phyloP scores from a whole-genome alignment of 768 basidiomycete species.

The Sistotremastrum niveocremeum region DNA sequence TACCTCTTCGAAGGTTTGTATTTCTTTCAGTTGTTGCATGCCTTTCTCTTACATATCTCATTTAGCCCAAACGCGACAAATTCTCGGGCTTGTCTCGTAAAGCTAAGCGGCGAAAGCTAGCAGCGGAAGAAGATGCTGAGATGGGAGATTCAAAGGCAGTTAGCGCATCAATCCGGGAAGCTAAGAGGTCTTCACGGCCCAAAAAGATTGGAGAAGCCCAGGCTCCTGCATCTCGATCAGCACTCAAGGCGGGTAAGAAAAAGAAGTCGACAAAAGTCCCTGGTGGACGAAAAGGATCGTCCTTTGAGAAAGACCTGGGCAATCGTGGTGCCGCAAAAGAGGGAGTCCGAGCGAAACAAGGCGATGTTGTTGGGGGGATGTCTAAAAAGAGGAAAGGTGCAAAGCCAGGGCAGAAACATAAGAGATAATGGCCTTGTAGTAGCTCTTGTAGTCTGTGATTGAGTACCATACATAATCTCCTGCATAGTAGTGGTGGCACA shows the following conservation, averaged over 20 bases:
- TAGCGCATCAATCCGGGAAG: constrained; percentile 69
- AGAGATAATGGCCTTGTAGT: background rate
- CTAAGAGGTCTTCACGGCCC: constrained; percentile 67
- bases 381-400: constrained; percentile 26
- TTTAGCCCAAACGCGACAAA: constrained; percentile 63
- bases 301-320: constrained; percentile 51
- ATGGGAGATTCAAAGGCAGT: constrained; percentile 38
- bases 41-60: background rate
- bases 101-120: constrained; percentile 79
- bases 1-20: constrained; percentile 5
- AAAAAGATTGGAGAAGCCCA: constrained; percentile 57
- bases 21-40: background rate
- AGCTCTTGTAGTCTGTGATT: too few relatives aligned
- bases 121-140: constrained; percentile 66
- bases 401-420: constrained; percentile 1
- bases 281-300: constrained; percentile 19
- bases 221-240: constrained; percentile 16
- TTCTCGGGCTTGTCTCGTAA: constrained; percentile 76
- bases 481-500: too few relatives aligned
- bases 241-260: constrained; percentile 20
- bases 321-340: constrained; percentile 31
- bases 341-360: constrained; percentile 53
- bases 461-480: too few relatives aligned
- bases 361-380: constrained; percentile 38
- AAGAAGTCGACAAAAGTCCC: constrained; percentile 15